Percentiles rank a stretch among this genome's conserved stretches.
Evolutionary conservation across 306 rosid species (phyloP).

Genomic region (Ziziphus jujuba): DNA sequence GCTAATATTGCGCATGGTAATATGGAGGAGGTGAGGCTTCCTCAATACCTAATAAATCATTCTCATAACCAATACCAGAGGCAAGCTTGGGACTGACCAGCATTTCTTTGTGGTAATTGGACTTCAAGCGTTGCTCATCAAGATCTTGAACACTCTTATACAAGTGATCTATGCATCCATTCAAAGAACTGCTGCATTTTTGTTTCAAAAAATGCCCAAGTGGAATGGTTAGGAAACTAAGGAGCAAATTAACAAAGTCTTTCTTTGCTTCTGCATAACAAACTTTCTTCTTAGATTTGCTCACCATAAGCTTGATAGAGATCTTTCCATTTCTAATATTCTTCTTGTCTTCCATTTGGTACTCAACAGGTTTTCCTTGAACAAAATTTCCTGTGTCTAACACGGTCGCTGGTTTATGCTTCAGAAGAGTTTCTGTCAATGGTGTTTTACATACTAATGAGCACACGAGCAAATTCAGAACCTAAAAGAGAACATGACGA

Average conservation of each 20-base stretch:
- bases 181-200: background rate
- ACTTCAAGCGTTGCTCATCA: background rate
- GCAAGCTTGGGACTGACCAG: slow-evolving; percentile 7
- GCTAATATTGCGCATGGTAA: background rate
- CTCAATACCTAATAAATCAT: slow-evolving; percentile 2
- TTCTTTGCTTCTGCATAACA: slow-evolving; percentile 5
- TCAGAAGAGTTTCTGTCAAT: slow-evolving; percentile 12
- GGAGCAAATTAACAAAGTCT: background rate
- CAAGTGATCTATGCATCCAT: slow-evolving; percentile 19
- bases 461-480: background rate
- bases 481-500: background rate
- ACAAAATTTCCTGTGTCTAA: background rate
- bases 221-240: slow-evolving; percentile 15
- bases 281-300: slow-evolving; percentile 7
- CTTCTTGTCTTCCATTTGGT: background rate
- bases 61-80: background rate
- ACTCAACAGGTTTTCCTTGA: background rate
- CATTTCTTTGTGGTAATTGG: background rate
- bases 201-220: slow-evolving; percentile 10
- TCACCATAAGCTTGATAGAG: background rate
- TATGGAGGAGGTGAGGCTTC: background rate
- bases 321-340: background rate
- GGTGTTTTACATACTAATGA: slow-evolving; percentile 3
- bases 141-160: slow-evolving; percentile 10
- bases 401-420: background rate